A percentile compares a stretch with the other conserved stretches of the same genome.
Evolutionary conservation across 2,329 filamentous ascomycete genomes (phyloP).

Genomic region (Fusarium austroafricanum): DNA sequence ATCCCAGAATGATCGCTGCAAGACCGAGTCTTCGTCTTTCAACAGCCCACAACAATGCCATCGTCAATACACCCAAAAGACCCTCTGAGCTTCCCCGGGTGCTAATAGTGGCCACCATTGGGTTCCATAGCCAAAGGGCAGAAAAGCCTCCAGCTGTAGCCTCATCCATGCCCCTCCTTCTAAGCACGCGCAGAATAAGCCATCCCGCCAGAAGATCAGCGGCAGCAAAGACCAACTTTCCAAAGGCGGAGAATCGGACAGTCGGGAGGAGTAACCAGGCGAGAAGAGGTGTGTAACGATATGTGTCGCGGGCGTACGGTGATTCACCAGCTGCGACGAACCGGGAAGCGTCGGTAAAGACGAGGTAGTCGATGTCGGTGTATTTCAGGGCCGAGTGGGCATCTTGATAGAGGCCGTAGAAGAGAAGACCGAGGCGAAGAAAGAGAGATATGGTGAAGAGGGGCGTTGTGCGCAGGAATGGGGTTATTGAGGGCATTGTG

Average conservation of each 20-base stretch:
- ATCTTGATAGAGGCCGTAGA: conserved; percentile 95
- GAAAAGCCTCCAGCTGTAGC: conserved; percentile 78
- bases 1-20: conserved; percentile 80
- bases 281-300: conserved; percentile 94
- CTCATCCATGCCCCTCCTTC: conserved; percentile 58
- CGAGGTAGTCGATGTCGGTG: conserved; percentile 98
- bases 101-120: conserved; percentile 97
- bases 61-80: conserved; percentile 84
- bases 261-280: conserved; percentile 93
- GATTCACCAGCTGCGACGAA: conserved; percentile 75
- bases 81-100: conserved; percentile 95
- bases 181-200: conserved; percentile 66
- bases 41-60: conserved; percentile 85
- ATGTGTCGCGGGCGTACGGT: conserved; percentile 91
- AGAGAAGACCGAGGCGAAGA: conserved; percentile 78
- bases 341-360: conserved; percentile 95
- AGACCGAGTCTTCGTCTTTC: conserved; percentile 70
- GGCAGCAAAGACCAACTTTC: conserved; percentile 86
- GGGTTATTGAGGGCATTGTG: conserved; percentile 39
- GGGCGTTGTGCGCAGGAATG: conserved; percentile 53
- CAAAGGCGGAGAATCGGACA: conserved; percentile 78
- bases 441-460: conserved; percentile 69
- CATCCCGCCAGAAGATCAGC: conserved; percentile 88
- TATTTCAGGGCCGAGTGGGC: conserved; percentile 93
- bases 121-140: conserved; percentile 92